Evolutionary conservation across 2,329 filamentous ascomycete genomes (phyloP).

Genomic region (Sporothrix phasma): DNA sequence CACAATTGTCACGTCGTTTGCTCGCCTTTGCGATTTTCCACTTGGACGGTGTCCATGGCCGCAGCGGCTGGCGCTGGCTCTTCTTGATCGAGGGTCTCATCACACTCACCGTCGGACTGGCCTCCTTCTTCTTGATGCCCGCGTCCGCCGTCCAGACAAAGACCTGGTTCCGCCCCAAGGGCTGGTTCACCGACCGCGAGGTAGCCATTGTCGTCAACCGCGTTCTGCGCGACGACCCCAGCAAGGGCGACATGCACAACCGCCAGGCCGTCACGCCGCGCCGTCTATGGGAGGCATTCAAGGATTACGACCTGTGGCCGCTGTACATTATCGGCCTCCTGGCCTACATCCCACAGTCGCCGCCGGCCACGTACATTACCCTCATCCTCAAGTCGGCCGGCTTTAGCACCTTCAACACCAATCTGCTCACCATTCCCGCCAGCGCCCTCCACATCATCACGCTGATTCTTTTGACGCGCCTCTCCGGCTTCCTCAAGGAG

Average conservation of each 20-base stretch:
- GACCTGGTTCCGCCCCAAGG: conserved; percentile 32
- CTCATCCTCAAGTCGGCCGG: conserved; percentile 14
- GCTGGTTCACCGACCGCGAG: conserved; percentile 50
- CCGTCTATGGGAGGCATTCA: conserved; percentile 15
- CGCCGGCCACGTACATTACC: conserved; percentile 14
- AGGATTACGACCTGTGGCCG: conserved; percentile 19
- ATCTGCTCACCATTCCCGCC: conserved; percentile 18
- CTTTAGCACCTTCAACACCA: conserved; percentile 17
- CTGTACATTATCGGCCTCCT: conserved; percentile 17
- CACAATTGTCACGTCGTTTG: conserved; percentile 27
- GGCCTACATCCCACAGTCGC: conserved; percentile 10
- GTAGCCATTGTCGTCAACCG: conserved; percentile 50
- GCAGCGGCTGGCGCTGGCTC: conserved; percentile 34
- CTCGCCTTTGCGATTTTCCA: conserved; percentile 29
- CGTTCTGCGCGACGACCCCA: conserved; percentile 45
- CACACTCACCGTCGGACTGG: conserved; percentile 32
- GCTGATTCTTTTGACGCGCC: conserved; percentile 39
- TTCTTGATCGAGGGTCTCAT: conserved; percentile 44
- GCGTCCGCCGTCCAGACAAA: conserved; percentile 32
- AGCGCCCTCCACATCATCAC: conserved; percentile 40
- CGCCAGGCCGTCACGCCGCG: conserved; percentile 41
- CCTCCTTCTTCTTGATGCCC: conserved; percentile 41
- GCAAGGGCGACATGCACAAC: conserved; percentile 50
- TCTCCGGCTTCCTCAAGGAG: conserved; percentile 42
- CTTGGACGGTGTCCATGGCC: conserved; percentile 28